These are phyloP conservation scores for Rhodomyrtus psidioides DNA, from an alignment of 441 rosid species.

Conservation along the genomic window DNA sequence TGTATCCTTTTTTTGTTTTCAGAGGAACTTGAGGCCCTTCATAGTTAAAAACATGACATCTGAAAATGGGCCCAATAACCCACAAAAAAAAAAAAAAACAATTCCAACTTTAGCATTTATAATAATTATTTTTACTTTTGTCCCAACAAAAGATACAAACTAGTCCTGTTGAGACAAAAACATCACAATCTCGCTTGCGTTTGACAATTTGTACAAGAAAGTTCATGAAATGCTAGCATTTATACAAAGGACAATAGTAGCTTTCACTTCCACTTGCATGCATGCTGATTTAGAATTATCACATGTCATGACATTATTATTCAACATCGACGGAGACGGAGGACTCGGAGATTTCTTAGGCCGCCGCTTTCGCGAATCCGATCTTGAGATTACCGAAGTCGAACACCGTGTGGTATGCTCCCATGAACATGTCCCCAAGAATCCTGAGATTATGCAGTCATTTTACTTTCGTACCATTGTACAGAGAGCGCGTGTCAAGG, in stretches of 20 bases:
- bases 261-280: neutral
- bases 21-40: neutral
- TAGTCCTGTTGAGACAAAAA: neutral
- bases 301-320: neutral
- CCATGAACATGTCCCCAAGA: slow-evolving; percentile 44
- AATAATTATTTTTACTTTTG: too few relatives aligned
- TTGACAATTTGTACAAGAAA: neutral
- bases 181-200: neutral
- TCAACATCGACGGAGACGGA: neutral
- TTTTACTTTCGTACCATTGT: neutral
- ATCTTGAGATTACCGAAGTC: slow-evolving; percentile 40
- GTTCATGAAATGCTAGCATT: neutral
- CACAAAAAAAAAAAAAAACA: too few relatives aligned
- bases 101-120: too few relatives aligned
- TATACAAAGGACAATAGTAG: neutral
- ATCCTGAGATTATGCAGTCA: slow-evolving; percentile 24
- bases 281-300: neutral
- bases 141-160: neutral
- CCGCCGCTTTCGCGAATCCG: slow-evolving; percentile 47
- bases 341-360: slow-evolving; percentile 4
- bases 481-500: neutral
- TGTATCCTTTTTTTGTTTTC: neutral
- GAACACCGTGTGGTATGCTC: slow-evolving; percentile 58
- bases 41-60: neutral
- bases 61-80: too few relatives aligned